Evolutionary conservation across 768 basidiomycete genomes (phyloP).

Genomic region (Kwoniella sp.): DNA sequence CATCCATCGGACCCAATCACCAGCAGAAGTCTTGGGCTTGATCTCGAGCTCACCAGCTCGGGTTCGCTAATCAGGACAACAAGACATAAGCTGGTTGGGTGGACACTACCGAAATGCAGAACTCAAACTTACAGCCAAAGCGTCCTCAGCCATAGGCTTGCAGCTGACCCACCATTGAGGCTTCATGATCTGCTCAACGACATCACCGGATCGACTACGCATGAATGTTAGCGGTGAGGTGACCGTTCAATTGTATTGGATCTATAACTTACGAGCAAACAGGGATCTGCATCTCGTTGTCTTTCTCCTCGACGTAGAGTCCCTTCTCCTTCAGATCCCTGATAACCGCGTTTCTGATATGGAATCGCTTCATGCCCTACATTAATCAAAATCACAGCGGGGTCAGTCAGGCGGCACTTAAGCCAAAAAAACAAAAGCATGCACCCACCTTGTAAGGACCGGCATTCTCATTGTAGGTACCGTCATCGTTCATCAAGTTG

Average conservation of each 20-base stretch:
- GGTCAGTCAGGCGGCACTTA: no score
- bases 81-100: neutral
- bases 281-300: conserved; percentile 97
- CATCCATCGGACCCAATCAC: conserved; percentile 95
- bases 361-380: conserved; percentile 97
- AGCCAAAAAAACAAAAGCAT: neutral
- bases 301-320: conserved; percentile 84
- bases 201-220: conserved; percentile 85
- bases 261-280: conserved; percentile 70
- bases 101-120: neutral
- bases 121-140: conserved; percentile 74
- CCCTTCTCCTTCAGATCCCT: conserved; percentile 80
- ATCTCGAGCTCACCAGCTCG: conserved; percentile 82
- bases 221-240: neutral
- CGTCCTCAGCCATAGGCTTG: conserved; percentile 84
- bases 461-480: conserved; percentile 87
- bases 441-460: conserved; percentile 70
- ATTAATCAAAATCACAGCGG: conserved; percentile 26
- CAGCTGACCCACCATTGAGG: conserved; percentile 99
- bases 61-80: conserved; percentile 68
- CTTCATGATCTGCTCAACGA: conserved; percentile 92
- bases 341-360: conserved; percentile 79
- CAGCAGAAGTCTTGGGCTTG: conserved; percentile 79
- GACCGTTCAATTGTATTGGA: neutral
- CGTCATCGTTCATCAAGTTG: conserved; percentile 94